Conservation (phyloP, 176 grass and related monocot species). For the Microstegium vimineum region DNA sequence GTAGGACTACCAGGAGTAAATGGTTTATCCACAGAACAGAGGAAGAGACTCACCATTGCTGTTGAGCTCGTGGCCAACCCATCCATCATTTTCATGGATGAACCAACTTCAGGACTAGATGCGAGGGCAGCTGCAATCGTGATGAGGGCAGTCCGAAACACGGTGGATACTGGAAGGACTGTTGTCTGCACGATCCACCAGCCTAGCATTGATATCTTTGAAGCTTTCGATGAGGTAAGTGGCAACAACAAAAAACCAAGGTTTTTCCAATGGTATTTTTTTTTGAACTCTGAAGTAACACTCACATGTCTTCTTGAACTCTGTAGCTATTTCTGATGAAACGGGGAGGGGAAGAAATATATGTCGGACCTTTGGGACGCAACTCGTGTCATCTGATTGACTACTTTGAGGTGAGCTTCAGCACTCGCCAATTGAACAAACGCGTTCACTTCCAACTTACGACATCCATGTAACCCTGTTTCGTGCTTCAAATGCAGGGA, state of each 20-base stretch:
- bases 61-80: constrained; percentile 92
- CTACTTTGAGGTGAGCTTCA: constrained; percentile 78
- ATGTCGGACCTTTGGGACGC: constrained; percentile 70
- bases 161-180: constrained; percentile 82
- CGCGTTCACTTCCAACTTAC: neutral
- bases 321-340: constrained; percentile 93
- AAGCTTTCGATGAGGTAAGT: constrained; percentile 86
- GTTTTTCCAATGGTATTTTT: neutral
- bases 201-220: constrained; percentile 94
- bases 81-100: constrained; percentile 98
- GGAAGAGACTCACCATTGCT: constrained; percentile 91
- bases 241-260: constrained; percentile 4
- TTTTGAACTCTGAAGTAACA: neutral
- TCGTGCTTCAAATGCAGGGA: constrained; percentile 38
- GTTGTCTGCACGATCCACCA: constrained; percentile 97
- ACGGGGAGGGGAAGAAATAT: constrained; percentile 91
- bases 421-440: neutral
- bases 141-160: constrained; percentile 91
- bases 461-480: constrained; percentile 11
- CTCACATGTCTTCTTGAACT: constrained; percentile 32
- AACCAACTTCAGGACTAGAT: constrained; percentile 85
- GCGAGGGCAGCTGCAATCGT: constrained; percentile 92
- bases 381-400: constrained; percentile 77
- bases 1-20: constrained; percentile 92
- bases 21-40: constrained; percentile 84